Evolutionary conservation across 2,329 filamentous ascomycete species (phyloP).

Genomic region (Pyricularia grisea): DNA sequence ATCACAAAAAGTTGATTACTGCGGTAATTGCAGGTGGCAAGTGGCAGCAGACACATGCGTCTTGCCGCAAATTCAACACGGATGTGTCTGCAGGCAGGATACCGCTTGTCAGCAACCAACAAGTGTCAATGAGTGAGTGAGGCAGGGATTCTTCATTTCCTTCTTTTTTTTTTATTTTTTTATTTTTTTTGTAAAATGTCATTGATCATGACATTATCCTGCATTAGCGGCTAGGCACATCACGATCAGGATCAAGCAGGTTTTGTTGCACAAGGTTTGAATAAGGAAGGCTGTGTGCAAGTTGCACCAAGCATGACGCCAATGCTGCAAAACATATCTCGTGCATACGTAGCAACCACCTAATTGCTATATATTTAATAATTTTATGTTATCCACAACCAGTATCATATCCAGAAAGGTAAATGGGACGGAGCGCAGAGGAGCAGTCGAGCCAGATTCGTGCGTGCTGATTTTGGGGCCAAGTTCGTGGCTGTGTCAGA

Average conservation of each 20-base stretch:
- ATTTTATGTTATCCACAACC: too few species aligned
- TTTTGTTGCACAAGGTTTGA: neutral
- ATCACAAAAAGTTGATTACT: neutral
- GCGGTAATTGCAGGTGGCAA: neutral
- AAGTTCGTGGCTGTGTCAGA: neutral
- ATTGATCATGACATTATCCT: neutral
- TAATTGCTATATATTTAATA: too few species aligned
- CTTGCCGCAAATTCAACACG: neutral
- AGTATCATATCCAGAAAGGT: too few species aligned
- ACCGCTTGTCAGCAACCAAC: neutral
- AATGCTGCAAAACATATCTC: too few species aligned
- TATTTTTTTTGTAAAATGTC: neutral
- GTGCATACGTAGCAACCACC: too few species aligned
- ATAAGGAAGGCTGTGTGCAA: neutral
- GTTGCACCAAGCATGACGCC: neutral
- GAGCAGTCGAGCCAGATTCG: too few species aligned
- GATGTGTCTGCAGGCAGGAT: neutral
- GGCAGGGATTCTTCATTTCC: neutral
- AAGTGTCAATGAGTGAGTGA: neutral
- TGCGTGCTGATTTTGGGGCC: too few species aligned
- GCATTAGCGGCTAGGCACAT: neutral
- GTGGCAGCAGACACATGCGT: neutral
- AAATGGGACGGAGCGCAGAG: too few species aligned
- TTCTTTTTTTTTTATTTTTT: neutral
- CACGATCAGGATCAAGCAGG: neutral